phyloP scores from a whole-genome alignment of 2,329 filamentous ascomycete genomes.

The Aspergillus udagawae region DNA sequence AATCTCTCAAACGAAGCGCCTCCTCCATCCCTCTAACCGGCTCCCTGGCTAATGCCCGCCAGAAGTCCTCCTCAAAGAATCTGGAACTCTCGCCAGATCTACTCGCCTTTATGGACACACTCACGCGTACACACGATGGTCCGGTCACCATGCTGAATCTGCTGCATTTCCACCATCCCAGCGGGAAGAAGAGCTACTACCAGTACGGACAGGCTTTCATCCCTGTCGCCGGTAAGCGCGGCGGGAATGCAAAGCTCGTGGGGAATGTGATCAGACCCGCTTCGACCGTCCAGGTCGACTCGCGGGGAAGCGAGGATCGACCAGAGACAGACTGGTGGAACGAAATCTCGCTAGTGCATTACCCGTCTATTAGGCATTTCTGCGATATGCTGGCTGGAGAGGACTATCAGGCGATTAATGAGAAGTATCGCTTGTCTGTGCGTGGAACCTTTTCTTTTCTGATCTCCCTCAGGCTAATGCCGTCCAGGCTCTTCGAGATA shows the following conservation, averaged over 20 bases:
- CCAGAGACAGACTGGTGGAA: slow-evolving; percentile 49
- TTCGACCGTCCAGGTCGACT: slow-evolving; percentile 17
- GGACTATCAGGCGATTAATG: slow-evolving; percentile 58
- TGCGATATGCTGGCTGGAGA: slow-evolving; percentile 56
- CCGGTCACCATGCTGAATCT: slow-evolving; percentile 63
- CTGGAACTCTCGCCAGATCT: slow-evolving; percentile 52
- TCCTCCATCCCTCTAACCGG: slow-evolving; percentile 20
- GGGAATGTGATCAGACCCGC: slow-evolving; percentile 49
- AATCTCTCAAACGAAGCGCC: slow-evolving; percentile 16
- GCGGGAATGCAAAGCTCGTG: slow-evolving; percentile 59
- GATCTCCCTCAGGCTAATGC: slow-evolving; percentile 3
- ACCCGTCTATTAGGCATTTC: slow-evolving; percentile 60
- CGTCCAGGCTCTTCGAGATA: slow-evolving; percentile 46
- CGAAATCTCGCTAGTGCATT: slow-evolving; percentile 62
- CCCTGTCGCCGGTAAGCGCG: slow-evolving; percentile 49
- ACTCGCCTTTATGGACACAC: slow-evolving; percentile 45
- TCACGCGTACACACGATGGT: slow-evolving; percentile 29
- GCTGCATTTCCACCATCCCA: slow-evolving; percentile 51
- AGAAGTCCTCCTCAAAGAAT: slow-evolving; percentile 41
- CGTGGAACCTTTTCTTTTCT: slow-evolving; percentile 9
- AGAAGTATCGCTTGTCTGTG: slow-evolving; percentile 46
- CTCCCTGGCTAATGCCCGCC: slow-evolving; percentile 20
- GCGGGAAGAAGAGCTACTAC: slow-evolving; percentile 51
- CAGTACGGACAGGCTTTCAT: slow-evolving; percentile 50
- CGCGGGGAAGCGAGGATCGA: slow-evolving; percentile 16